Percentiles rank a stretch among this genome's conserved stretches.
phyloP scores from a whole-genome alignment of 176 grass and related monocot genomes.

The Puya raimondii region DNA sequence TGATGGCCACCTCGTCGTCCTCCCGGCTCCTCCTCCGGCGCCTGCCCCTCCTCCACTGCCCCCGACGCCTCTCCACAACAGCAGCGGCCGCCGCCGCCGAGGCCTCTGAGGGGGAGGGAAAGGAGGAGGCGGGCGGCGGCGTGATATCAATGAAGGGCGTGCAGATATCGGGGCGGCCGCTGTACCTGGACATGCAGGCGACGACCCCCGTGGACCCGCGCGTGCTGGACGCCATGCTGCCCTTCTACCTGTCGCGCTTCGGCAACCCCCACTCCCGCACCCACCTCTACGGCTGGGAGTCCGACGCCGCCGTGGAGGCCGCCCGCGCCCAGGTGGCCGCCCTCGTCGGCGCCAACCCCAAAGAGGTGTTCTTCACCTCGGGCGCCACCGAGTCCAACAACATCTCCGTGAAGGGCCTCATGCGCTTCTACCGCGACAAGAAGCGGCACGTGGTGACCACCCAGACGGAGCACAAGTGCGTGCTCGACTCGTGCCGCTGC shows the following conservation, averaged over 20 bases:
- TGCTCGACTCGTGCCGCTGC: constrained; percentile 80
- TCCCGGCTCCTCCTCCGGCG: neutral
- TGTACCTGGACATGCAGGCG: constrained; percentile 97
- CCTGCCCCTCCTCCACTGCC: constrained; percentile 12
- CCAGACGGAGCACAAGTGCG: constrained; percentile 95
- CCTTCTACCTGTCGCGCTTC: constrained; percentile 79
- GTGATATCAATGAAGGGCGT: constrained; percentile 75
- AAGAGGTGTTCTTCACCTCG: constrained; percentile 93
- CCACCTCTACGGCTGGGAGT: constrained; percentile 97
- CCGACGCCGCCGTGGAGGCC: constrained; percentile 73
- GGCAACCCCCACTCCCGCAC: constrained; percentile 96
- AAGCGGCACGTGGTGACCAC: constrained; percentile 86
- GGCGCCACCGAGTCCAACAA: constrained; percentile 95
- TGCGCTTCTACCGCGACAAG: constrained; percentile 70
- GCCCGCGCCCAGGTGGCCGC: constrained; percentile 43
- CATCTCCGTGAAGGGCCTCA: constrained; percentile 89
- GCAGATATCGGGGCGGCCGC: constrained; percentile 68
- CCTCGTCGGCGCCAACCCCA: constrained; percentile 58
- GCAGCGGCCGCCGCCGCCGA: neutral
- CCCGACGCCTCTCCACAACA: constrained; percentile 25
- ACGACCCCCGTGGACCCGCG: constrained; percentile 82
- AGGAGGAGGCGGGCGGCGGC: neutral
- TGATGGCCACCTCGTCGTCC: too few relatives aligned
- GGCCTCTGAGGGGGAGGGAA: constrained; percentile 17
- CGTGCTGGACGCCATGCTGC: constrained; percentile 88